A percentile compares a stretch with the other conserved stretches of the same genome.
Evolutionary conservation across 2,329 filamentous ascomycete genomes (phyloP).

Genomic region (Trichoderma simmonsii): DNA sequence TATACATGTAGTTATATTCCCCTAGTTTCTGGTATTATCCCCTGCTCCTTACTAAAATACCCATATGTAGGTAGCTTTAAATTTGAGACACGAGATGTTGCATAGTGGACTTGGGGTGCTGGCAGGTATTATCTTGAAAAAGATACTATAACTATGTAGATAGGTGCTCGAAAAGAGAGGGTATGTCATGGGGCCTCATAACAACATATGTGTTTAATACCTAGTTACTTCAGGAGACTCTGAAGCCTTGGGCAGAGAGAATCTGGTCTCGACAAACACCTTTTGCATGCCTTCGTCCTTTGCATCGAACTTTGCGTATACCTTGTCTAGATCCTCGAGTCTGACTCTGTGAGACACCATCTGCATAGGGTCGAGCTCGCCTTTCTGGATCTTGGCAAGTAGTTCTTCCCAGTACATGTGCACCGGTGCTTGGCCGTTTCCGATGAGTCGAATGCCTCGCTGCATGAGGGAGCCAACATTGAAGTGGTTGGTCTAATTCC

Average conservation of each 20-base stretch:
- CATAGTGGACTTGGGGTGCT: no score
- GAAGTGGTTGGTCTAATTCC: conserved; percentile 28
- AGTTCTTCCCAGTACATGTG: conserved; percentile 81
- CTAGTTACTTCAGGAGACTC: conserved; percentile 44
- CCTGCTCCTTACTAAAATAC: no score
- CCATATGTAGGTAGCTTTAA: no score
- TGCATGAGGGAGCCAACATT: conserved; percentile 71
- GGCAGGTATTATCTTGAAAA: no score
- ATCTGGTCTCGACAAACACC: conserved; percentile 64
- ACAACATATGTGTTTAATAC: conserved; percentile 12
- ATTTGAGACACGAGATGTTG: no score
- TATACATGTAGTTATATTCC: no score
- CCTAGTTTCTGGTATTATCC: no score
- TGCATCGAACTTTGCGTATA: conserved; percentile 62
- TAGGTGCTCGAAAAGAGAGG: neutral
- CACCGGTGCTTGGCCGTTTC: conserved; percentile 66
- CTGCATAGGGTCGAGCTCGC: conserved; percentile 69
- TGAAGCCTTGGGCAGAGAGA: conserved; percentile 46
- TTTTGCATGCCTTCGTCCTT: conserved; percentile 74
- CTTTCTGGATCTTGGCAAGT: conserved; percentile 62
- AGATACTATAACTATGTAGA: no score
- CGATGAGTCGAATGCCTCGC: conserved; percentile 75
- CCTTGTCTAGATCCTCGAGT: conserved; percentile 67
- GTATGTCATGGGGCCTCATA: neutral
- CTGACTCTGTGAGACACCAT: conserved; percentile 79